phyloP scores from a whole-genome alignment of 495 filamentous ascomycete genomes.

The Neurospora sp. region DNA sequence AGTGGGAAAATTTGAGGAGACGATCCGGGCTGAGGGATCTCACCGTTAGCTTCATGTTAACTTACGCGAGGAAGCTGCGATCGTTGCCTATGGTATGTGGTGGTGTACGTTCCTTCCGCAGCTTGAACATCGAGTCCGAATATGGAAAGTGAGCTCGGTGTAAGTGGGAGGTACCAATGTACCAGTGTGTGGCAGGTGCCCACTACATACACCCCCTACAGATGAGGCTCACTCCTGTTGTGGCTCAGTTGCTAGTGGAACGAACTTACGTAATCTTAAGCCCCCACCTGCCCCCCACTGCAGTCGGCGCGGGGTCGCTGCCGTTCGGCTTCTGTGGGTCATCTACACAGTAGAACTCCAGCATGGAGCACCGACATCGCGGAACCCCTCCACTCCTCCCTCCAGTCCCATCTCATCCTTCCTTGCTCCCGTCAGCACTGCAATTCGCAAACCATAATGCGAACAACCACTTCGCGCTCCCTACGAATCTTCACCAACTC shows the following conservation, averaged over 20 bases:
- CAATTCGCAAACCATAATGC: background rate
- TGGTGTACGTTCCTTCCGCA: background rate
- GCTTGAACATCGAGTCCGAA: background rate
- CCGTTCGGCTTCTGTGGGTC: background rate
- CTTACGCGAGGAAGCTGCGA: background rate
- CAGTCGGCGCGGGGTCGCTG: background rate
- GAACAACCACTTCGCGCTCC: background rate
- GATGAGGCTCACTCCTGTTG: background rate
- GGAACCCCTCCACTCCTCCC: background rate
- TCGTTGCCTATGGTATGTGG: background rate
- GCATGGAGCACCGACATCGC: background rate
- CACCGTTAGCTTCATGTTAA: background rate
- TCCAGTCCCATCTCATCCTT: background rate
- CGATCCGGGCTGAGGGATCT: background rate
- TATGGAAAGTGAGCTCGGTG: background rate
- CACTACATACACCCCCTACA: background rate
- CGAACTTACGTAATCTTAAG: background rate
- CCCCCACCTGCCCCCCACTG: background rate
- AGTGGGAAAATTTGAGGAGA: background rate
- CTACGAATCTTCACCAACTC: background rate
- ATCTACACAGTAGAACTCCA: too few species aligned
- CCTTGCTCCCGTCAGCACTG: background rate
- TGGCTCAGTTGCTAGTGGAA: background rate
- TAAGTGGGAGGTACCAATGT: background rate
- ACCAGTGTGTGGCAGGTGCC: background rate